Base-by-base conservation (phyloP, 805 yeast genomes). In the Kodamaea restingae region DNA sequence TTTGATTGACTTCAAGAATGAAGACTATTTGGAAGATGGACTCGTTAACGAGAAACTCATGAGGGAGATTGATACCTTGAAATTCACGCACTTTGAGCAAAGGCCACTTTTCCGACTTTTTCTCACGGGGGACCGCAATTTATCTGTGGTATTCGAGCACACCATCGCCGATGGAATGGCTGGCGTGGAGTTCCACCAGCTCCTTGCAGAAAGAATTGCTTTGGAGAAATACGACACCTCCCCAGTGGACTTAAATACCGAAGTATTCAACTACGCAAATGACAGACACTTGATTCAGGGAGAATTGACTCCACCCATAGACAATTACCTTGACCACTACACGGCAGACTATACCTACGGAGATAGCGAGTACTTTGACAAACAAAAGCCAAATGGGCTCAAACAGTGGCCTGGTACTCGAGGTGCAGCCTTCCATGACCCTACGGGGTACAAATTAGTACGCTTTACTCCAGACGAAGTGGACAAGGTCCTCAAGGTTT, bases 151-250 rank as follows among this genome's bases (percentile, higher is more conserved):
- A 11, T 56, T 62, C 17, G 73, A 67, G 36, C 73, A 67, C 44
- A 58, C 70, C 4, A 51, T 64, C 10, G 58, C 58, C n/a, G 72
- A 67, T 43, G 72, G 71, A 1, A 48, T 65, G 5, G 66, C 56
- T 7, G 70, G 61, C 0, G 50, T 47, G 21, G 48, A 48, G 33
- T 60, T 66, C 46, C 70, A 65, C 37, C 66, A 66, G 43, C 49
- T 56, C 4, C 52, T 65, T 15, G 44, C 65, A 27, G 55, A 58
- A 12, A 56, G 54, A 32, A 42, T 63, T 36, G 55, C 55, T n/a
- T 3, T 48, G 18, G 48, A 29, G 3, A 28, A 28, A 2, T 10
- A 11, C 15, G 31, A 32, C 15, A 35, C 41, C n/a, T 35, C 9
- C 5, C 8, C 15, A 3, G 15, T 26, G 11, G 28, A 31, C 8